A percentile compares a stretch with the other conserved stretches of the same genome.
phyloP scores from a whole-genome alignment of 345 rosid genomes.

The Eucalyptus marginata region DNA sequence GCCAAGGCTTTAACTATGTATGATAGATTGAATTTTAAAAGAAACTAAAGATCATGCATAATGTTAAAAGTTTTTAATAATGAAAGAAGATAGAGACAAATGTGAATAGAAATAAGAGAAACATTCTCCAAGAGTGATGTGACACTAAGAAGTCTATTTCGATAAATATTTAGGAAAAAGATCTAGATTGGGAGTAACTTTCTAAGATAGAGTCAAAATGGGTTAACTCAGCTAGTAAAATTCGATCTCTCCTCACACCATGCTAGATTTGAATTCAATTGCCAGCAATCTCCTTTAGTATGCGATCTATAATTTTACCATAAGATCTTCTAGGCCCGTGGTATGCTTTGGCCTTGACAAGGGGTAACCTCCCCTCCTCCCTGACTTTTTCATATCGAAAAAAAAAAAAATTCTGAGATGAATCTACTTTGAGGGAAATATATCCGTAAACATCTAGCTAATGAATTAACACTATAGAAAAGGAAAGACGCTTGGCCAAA shows the following conservation, averaged over 20 bases:
- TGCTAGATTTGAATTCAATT: not conserved
- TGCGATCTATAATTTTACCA: not conserved
- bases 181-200: not conserved
- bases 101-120: not conserved
- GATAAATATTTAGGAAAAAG: not conserved
- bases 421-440: not conserved
- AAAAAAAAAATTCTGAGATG: no score
- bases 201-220: not conserved
- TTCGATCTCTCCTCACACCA: not conserved
- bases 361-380: no score
- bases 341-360: not conserved
- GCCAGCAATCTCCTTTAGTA: not conserved
- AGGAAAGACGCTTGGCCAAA: not conserved
- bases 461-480: not conserved
- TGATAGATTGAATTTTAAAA: not conserved
- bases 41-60: not conserved
- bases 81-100: no score
- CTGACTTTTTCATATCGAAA: no score
- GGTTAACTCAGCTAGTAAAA: no score
- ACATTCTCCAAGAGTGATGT: not conserved
- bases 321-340: not conserved
- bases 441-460: no score
- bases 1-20: not conserved
- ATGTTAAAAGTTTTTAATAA: no score
- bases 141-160: not conserved